Percentiles rank a stretch among this genome's conserved stretches.
Evolutionary conservation across 2,329 filamentous ascomycete genomes (phyloP).

Genomic region (Paradendryphiella salina): DNA sequence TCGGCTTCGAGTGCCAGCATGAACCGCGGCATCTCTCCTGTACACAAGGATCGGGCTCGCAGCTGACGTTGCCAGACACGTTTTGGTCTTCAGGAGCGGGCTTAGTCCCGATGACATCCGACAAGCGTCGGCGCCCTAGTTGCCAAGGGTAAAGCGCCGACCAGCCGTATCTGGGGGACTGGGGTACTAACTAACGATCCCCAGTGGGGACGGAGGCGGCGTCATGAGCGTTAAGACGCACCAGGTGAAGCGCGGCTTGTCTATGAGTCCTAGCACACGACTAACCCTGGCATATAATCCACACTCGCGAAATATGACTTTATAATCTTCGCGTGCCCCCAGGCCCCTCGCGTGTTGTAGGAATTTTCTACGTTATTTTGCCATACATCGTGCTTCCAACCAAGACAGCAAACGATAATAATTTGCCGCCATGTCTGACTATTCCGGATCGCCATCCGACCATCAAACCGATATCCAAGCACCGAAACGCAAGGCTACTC

Average conservation of each 20-base stretch:
- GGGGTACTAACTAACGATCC: constrained; percentile 43
- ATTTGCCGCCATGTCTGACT: constrained; percentile 43
- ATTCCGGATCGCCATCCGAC: constrained; percentile 44
- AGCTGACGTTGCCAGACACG: constrained; percentile 33
- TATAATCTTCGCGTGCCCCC: constrained; percentile 40
- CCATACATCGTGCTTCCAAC: constrained; percentile 19
- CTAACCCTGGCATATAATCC: constrained; percentile 35
- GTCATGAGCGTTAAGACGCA: constrained; percentile 43
- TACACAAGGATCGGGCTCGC: constrained; percentile 13
- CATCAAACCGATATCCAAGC: constrained; percentile 36
- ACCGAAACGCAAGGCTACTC: constrained; percentile 62
- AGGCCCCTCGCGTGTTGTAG: constrained; percentile 29
- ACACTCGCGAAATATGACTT: constrained; percentile 39
- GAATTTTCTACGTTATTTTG: constrained; percentile 17
- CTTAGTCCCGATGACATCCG: constrained; percentile 40
- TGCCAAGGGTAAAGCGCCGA: constrained; percentile 38
- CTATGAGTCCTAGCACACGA: constrained; percentile 34
- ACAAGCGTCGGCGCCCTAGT: constrained; percentile 34
- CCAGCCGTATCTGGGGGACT: constrained; percentile 44
- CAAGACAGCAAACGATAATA: constrained; percentile 18
- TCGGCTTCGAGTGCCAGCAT: constrained; percentile 13
- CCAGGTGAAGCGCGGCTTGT: constrained; percentile 37
- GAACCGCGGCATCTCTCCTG: constrained; percentile 27
- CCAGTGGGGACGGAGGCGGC: constrained; percentile 40
- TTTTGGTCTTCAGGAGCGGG: constrained; percentile 21